phyloP scores from a whole-genome alignment of 1,284 basidiomycete species.

The Sporisorium exsertum region DNA sequence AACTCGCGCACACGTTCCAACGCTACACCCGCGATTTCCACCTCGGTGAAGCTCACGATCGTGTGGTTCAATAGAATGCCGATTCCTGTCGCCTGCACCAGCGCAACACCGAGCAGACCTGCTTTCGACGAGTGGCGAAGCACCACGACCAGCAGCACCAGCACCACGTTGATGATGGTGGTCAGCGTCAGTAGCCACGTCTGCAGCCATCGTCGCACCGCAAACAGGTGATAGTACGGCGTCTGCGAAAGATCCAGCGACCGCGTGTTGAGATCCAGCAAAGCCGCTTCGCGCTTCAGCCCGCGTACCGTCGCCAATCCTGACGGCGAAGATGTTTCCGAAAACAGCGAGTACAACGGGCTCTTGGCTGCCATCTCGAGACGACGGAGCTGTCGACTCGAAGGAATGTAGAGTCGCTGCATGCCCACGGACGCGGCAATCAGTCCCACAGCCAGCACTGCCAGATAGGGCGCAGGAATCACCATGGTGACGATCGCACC shows the following conservation, averaged over 20 bases:
- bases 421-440: slow-evolving; percentile 20
- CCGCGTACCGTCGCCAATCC: slow-evolving; percentile 57
- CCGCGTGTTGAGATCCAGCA: slow-evolving; percentile 41
- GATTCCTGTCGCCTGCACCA: slow-evolving; percentile 60
- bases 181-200: slow-evolving; percentile 51
- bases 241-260: slow-evolving; percentile 46
- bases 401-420: slow-evolving; percentile 55
- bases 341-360: slow-evolving; percentile 53
- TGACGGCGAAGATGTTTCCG: slow-evolving; percentile 46
- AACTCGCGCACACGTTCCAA: slow-evolving; percentile 68
- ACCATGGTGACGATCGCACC: slow-evolving; percentile 34
- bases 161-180: slow-evolving; percentile 43
- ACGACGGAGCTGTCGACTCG: slow-evolving; percentile 51
- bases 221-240: slow-evolving; percentile 52
- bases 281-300: slow-evolving; percentile 30
- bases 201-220: slow-evolving; percentile 57
- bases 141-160: slow-evolving; percentile 53
- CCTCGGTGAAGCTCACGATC: slow-evolving; percentile 62
- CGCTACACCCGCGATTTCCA: slow-evolving; percentile 69
- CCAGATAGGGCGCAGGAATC: slow-evolving; percentile 51
- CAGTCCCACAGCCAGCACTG: slow-evolving; percentile 19
- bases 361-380: slow-evolving; percentile 55
- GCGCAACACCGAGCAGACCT: slow-evolving; percentile 66
- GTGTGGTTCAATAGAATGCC: slow-evolving; percentile 41
- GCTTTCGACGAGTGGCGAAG: slow-evolving; percentile 42